phyloP scores from a whole-genome alignment of 768 basidiomycete genomes.

The Boletus coccyginus region DNA sequence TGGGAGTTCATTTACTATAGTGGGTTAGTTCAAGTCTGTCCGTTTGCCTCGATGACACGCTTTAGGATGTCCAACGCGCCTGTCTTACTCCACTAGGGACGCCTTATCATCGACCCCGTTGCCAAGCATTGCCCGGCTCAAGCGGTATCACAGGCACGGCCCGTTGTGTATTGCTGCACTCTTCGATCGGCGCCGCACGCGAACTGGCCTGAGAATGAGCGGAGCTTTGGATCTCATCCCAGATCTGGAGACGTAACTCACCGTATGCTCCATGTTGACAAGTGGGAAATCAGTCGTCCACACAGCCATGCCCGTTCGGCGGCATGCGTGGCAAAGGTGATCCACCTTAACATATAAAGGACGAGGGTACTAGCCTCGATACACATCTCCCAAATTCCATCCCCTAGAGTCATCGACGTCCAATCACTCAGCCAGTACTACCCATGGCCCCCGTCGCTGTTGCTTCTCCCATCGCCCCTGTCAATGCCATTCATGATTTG shows the following conservation, averaged over 20 bases:
- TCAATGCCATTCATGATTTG: constrained; percentile 7
- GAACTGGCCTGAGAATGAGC: background rate
- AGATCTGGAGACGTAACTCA: constrained; percentile 4
- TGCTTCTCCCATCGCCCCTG: constrained; percentile 6
- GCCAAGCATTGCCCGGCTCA: background rate
- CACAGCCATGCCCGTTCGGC: background rate
- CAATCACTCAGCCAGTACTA: background rate
- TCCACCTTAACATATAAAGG: constrained; percentile 20
- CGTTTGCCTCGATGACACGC: background rate
- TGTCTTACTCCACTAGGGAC: constrained; percentile 1
- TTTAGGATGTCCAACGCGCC: background rate
- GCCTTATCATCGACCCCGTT: background rate
- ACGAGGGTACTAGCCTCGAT: constrained; percentile 1
- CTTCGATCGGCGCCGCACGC: constrained; percentile 8
- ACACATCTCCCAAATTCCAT: background rate
- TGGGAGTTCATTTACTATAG: background rate
- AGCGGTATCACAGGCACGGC: constrained; percentile 2
- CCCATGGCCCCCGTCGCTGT: constrained; percentile 19
- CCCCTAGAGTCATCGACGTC: background rate
- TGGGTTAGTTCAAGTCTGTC: background rate
- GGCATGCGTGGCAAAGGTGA: background rate
- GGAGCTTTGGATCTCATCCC: background rate
- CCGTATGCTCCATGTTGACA: background rate
- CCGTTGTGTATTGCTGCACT: background rate
- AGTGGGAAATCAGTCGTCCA: background rate